phyloP scores from a whole-genome alignment of 495 filamentous ascomycete species.

The Staphylotrichum longicolle region DNA sequence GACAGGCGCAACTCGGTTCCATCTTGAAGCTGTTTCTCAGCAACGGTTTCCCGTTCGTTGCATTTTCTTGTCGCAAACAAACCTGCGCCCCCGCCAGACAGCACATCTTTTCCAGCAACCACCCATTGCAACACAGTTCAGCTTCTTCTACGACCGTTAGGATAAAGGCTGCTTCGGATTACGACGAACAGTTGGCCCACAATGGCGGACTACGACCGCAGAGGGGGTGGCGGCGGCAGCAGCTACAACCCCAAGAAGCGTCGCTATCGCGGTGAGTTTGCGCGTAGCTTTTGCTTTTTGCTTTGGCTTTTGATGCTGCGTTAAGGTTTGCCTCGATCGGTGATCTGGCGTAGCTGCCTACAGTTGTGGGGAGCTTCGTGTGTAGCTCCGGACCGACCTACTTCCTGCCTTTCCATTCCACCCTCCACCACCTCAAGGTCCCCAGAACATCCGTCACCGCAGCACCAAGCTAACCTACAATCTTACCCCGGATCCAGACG shows the following conservation, averaged over 20 bases:
- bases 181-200: slow-evolving; percentile 5
- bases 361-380: too few species aligned
- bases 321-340: too few species aligned
- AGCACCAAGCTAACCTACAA: background rate
- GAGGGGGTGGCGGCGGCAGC: slow-evolving; percentile 53
- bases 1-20: slow-evolving; percentile 3
- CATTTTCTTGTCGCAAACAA: background rate
- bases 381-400: background rate
- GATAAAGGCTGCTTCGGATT: background rate
- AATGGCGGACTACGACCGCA: slow-evolving; percentile 76
- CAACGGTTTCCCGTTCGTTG: background rate
- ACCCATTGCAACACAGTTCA: background rate
- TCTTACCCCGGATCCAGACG: slow-evolving; percentile 15
- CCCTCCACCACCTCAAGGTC: background rate
- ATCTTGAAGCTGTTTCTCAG: slow-evolving; percentile 10
- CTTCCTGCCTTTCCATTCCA: background rate
- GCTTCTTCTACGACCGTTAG: background rate
- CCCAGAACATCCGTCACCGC: too few species aligned
- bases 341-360: too few species aligned
- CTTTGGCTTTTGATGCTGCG: background rate
- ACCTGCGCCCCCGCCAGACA: background rate
- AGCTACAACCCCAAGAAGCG: slow-evolving; percentile 65
- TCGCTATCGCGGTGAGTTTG: slow-evolving; percentile 49
- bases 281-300: too few species aligned
- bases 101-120: background rate